A percentile compares a stretch with the other conserved stretches of the same genome.
Conservation (phyloP, 352 stramenopile genomes). For the Aphanomyces cochlioides region DNA sequence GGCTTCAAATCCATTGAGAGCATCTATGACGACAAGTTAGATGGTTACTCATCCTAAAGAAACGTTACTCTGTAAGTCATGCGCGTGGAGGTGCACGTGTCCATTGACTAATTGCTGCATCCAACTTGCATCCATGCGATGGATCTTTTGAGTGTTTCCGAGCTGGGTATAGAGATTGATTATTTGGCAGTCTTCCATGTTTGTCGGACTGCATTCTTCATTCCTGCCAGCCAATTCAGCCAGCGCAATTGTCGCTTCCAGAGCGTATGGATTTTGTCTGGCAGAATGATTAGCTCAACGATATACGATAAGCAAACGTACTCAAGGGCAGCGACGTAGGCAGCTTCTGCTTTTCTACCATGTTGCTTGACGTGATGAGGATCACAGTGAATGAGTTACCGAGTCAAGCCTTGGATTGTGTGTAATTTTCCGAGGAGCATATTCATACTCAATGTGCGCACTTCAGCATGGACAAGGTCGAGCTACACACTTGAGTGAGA, state of each 20-base stretch:
- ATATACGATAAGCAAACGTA: constrained; percentile 11
- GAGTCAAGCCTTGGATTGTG: constrained; percentile 40
- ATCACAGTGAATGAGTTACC: constrained; percentile 1
- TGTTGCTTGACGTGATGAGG: constrained; percentile 27
- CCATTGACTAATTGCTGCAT: constrained; percentile 54
- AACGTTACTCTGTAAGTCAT: constrained; percentile 42
- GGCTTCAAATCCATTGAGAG: constrained; percentile 40
- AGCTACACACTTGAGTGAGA: constrained; percentile 38
- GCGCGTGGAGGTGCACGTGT: constrained; percentile 47
- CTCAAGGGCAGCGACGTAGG: constrained; percentile 48
- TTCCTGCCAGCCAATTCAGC: constrained; percentile 51
- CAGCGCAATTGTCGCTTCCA: constrained; percentile 73
- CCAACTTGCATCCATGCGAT: constrained; percentile 44
- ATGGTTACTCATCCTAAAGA: neutral
- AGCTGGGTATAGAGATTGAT: constrained; percentile 46
- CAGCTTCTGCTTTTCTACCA: constrained; percentile 58
- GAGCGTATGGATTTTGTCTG: constrained; percentile 64
- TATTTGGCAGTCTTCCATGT: constrained; percentile 42
- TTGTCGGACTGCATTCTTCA: constrained; percentile 31
- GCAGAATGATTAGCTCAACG: neutral
- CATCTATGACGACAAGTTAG: constrained; percentile 32
- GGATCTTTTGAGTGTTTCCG: constrained; percentile 7
- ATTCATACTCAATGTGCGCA: constrained; percentile 52
- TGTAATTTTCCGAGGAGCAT: constrained; percentile 69
- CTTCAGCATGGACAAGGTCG: constrained; percentile 41